Conservation (phyloP, 2,329 filamentous ascomycete species). For the Botrytis deweyae region DNA sequence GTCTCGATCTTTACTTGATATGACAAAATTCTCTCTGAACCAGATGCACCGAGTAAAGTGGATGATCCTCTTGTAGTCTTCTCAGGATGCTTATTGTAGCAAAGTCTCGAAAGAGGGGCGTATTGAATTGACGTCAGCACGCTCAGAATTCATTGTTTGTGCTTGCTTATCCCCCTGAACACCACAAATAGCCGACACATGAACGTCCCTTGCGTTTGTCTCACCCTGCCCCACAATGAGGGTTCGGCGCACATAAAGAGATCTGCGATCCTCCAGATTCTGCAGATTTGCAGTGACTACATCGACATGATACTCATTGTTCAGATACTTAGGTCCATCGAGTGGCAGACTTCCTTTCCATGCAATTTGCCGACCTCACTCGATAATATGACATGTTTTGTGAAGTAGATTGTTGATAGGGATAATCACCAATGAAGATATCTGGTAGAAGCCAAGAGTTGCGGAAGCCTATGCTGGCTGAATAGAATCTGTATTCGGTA, state of each 20-base stretch:
- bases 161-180: not conserved
- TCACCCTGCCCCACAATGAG: not conserved
- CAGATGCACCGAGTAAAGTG: not conserved
- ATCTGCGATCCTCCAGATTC: not conserved
- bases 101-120: not conserved
- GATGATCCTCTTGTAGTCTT: not conserved
- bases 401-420: not conserved
- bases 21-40: not conserved
- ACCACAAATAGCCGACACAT: conserved; percentile 10
- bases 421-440: not conserved
- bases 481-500: not conserved
- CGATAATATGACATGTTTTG: not conserved
- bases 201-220: conserved; percentile 12
- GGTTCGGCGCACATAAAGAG: not conserved
- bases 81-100: not conserved
- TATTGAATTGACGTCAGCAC: not conserved
- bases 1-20: not conserved
- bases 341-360: not conserved
- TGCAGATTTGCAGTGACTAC: not conserved
- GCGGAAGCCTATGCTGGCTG: not conserved
- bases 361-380: not conserved
- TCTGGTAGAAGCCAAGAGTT: not conserved
- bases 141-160: not conserved
- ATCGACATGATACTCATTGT: not conserved
- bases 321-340: not conserved